phyloP scores from a whole-genome alignment of 176 grass and related monocot species.

The Cenchrus americanus region DNA sequence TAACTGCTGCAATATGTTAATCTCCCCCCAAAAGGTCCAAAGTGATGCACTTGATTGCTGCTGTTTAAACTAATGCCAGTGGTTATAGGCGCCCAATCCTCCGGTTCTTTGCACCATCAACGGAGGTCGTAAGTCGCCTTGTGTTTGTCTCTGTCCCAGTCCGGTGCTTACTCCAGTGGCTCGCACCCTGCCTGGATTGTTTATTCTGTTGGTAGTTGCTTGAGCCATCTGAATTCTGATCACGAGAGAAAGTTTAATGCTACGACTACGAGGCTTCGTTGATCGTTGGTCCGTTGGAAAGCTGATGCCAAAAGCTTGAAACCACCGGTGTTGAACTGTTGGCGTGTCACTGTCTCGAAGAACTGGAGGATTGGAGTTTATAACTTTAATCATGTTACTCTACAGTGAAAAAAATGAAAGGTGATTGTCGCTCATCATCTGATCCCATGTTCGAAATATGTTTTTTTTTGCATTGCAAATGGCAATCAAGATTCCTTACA shows the following conservation, averaged over 20 bases:
- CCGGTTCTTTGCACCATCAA: slow-evolving; percentile 19
- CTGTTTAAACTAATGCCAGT: slow-evolving; percentile 48
- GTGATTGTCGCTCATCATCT: slow-evolving; percentile 17
- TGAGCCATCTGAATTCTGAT: slow-evolving; percentile 7
- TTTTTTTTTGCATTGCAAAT: slow-evolving; percentile 10
- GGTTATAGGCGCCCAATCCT: slow-evolving; percentile 39
- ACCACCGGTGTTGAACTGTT: slow-evolving; percentile 23
- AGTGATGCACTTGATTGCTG: slow-evolving; percentile 41
- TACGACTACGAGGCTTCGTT: neutral
- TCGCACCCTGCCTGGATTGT: slow-evolving; percentile 1
- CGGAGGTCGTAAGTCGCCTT: slow-evolving; percentile 25
- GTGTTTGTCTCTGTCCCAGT: slow-evolving; percentile 42
- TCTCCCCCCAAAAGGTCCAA: slow-evolving; percentile 34
- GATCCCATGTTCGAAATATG: slow-evolving; percentile 2
- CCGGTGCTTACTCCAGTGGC: slow-evolving; percentile 25
- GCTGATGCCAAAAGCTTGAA: slow-evolving; percentile 23
- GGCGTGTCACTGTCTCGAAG: slow-evolving; percentile 5
- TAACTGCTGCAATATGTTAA: slow-evolving; percentile 44
- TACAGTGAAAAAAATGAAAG: slow-evolving; percentile 10
- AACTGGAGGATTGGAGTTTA: neutral
- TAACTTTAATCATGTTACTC: neutral
- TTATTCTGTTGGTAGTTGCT: slow-evolving; percentile 13
- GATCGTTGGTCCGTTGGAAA: slow-evolving; percentile 1
- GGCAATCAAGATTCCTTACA: neutral
- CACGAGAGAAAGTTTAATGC: slow-evolving; percentile 21